These are phyloP conservation scores for Didymella segeticola DNA, from an alignment of 2,329 filamentous ascomycete species.

Conservation along the genomic window DNA sequence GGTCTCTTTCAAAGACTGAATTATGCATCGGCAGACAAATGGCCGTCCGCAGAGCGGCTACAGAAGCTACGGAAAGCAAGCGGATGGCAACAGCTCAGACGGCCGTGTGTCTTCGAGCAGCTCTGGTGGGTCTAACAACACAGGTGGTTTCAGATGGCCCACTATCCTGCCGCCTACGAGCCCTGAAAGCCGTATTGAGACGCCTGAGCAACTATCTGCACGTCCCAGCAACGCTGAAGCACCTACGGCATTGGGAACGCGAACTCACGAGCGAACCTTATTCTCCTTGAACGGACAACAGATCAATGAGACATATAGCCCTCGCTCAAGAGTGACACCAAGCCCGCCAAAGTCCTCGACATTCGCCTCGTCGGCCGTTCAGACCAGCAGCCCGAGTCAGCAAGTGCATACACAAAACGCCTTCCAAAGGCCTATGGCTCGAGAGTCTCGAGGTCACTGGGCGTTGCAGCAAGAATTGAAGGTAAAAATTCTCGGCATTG, in stretches of 20 bases:
- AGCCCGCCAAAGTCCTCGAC: not conserved
- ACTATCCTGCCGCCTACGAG: not conserved
- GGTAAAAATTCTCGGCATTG: constrained; percentile 25
- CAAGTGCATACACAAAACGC: constrained; percentile 1
- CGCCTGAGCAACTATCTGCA: constrained; percentile 4
- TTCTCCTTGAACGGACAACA: constrained; percentile 20
- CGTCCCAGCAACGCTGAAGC: not conserved
- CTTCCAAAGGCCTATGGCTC: constrained; percentile 2
- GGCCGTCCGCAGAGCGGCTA: constrained; percentile 13
- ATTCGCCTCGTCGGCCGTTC: not conserved
- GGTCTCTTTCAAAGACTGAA: not conserved
- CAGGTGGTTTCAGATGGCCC: constrained; percentile 3
- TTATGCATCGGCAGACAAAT: constrained; percentile 17
- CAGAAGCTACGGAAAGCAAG: not conserved
- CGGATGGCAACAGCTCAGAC: constrained; percentile 16
- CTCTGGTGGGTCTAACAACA: constrained; percentile 23
- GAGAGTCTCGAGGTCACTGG: constrained; percentile 20
- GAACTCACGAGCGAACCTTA: constrained; percentile 10
- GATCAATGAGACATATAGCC: constrained; percentile 26
- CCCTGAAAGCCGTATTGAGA: not conserved
- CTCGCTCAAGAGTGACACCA: not conserved
- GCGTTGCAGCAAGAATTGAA: constrained; percentile 31
- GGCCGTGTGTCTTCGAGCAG: constrained; percentile 21
- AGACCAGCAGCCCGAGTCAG: not conserved
- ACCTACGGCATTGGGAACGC: constrained; percentile 1